Evolutionary conservation across 1,139 yeast genomes (phyloP), one percentile per base, ranked within the genome.

Genomic region (Debaryomycetaceae sp.): DNA sequence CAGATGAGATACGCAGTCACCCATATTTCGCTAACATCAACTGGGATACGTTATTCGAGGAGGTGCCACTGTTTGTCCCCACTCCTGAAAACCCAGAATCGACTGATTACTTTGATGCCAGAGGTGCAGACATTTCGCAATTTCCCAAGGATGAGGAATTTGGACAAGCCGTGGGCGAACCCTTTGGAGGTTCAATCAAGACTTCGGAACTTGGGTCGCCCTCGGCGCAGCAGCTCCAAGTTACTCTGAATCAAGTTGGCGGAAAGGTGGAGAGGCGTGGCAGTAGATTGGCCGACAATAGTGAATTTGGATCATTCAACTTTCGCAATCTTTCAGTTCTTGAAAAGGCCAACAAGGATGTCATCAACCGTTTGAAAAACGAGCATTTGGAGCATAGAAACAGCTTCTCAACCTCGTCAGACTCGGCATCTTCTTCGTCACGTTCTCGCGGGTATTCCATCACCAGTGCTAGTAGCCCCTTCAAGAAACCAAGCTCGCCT

Each of bases 261-360:
- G n/a, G n/a, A n/a, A 81, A 78, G 45, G 58, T 82, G 33, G 89
- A 80, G 40, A 56, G 86, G 53, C 53, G 91, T 46, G 69, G 83
- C 33, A 66, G 83, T 52, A 64, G 84, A 41, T 56, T 84, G 38
- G 83, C 82, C 32, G 96, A 86, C 40, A 63, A 69, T 3, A 66
- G 75, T 28, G 97, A 89, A 45, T 93, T 91, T 70, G 99, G 99
- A 0, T 81, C 93, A 3, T 93, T 93, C 54, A 81, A 85, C 39
- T 93, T 85, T 57, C 71, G 96, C 44, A 93, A 93, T 51, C 61
- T 93, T 40, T 80, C 91, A 9, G 93, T 93, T 4, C 66, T 93
- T 39, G 98, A 91, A 46, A 84, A 83, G 48, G 97, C 96, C 12
- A 93, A 93, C 49, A 86, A 85, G 50, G 97, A 89, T 55, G 89